A percentile compares a stretch with the other conserved stretches of the same genome.
Conservation (phyloP, 805 yeast species). For the Wickerhamomyces bisporus region DNA sequence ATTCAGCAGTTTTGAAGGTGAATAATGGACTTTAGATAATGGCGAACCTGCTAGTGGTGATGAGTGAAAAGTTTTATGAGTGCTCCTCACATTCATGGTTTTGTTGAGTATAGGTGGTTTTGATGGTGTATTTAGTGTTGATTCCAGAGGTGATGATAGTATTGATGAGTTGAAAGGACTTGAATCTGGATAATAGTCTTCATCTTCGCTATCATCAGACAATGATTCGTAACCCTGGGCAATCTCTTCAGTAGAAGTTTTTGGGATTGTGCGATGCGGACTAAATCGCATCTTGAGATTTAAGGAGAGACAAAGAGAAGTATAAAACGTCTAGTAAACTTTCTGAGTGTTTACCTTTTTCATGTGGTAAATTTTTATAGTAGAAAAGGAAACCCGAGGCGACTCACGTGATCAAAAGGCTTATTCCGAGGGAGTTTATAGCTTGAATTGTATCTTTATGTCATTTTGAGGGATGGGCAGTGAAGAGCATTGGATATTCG, state of each 20-base stretch:
- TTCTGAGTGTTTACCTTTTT: no score
- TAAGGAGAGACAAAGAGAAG: no score
- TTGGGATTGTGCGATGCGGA: slow-evolving; percentile 9
- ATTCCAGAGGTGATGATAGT: slow-evolving; percentile 18
- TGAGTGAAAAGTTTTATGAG: slow-evolving; percentile 5
- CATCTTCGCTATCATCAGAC: slow-evolving; percentile 6
- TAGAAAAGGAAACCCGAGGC: no score
- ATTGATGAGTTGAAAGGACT: slow-evolving; percentile 3
- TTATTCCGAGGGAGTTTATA: no score
- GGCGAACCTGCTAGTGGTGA: slow-evolving; percentile 8
- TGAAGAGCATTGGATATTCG: no score
- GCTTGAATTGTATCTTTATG: no score
- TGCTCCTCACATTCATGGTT: background rate
- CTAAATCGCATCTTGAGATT: slow-evolving; percentile 13
- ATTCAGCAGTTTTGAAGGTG: background rate
- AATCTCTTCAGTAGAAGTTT: background rate
- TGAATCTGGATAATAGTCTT: background rate
- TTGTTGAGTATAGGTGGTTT: slow-evolving; percentile 7
- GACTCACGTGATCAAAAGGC: no score
- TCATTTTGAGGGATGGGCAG: no score
- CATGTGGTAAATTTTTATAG: no score
- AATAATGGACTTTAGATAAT: background rate
- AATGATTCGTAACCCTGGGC: slow-evolving; percentile 8
- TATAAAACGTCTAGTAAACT: no score
- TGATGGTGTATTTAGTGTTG: slow-evolving; percentile 14